These are phyloP conservation scores for Mycena belliarum DNA, from an alignment of 768 basidiomycete genomes.

Conservation along the genomic window DNA sequence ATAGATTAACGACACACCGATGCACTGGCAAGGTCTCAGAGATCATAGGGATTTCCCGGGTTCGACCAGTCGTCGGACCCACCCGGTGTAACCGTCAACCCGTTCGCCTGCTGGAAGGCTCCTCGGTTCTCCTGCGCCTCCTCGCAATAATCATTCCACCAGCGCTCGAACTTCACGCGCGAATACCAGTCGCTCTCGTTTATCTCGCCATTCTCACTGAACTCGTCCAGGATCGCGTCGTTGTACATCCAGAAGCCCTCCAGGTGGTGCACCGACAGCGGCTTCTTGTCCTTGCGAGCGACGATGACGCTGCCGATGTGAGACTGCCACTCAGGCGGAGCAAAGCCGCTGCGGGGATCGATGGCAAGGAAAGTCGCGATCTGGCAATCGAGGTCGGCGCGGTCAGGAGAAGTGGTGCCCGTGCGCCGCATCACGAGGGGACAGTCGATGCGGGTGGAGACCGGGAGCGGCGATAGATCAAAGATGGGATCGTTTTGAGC, in stretches of 20 bases:
- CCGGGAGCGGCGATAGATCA: background rate
- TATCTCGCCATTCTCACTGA: background rate
- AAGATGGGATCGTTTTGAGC: background rate
- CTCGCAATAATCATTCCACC: background rate
- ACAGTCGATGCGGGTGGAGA: background rate
- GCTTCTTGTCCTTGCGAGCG: constrained; percentile 1
- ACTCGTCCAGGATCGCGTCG: background rate
- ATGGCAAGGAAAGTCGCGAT: background rate
- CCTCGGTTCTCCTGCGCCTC: background rate
- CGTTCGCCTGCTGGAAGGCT: background rate
- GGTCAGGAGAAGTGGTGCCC: background rate
- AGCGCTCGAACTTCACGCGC: background rate
- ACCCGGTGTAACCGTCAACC: background rate
- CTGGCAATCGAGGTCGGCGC: background rate
- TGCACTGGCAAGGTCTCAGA: background rate
- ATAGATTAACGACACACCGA: too few species aligned
- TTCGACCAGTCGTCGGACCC: background rate
- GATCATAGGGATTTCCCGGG: background rate
- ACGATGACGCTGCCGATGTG: background rate
- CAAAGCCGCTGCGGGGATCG: background rate
- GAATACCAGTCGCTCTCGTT: background rate
- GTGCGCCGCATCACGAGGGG: background rate
- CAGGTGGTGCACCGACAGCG: background rate
- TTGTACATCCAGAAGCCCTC: constrained; percentile 3
- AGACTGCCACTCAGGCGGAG: background rate